phyloP scores from a whole-genome alignment of 2,329 filamentous ascomycete genomes.

The Aaosphaeria pasadenensis region DNA sequence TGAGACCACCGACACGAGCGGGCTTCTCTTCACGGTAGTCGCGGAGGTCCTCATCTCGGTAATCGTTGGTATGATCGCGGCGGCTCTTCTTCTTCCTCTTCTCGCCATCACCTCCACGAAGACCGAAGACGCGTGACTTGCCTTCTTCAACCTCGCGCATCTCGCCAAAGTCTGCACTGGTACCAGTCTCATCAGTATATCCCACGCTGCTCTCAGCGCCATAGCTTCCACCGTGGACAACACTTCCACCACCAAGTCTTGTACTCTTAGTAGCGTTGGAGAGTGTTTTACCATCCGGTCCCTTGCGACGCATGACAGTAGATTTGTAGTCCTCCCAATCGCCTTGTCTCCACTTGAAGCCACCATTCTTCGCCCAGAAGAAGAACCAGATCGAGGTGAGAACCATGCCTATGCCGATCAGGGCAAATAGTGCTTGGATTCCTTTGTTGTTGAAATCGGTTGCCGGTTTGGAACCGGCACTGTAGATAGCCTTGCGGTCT shows the following conservation, averaged over 20 bases:
- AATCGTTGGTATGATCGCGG: slow-evolving; percentile 53
- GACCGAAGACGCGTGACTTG: slow-evolving; percentile 41
- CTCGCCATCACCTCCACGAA: slow-evolving; percentile 43
- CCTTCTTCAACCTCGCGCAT: slow-evolving; percentile 40
- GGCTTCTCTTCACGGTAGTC: slow-evolving; percentile 84
- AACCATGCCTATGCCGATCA: slow-evolving; percentile 77
- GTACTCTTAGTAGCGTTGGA: slow-evolving; percentile 80
- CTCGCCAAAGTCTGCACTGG: slow-evolving; percentile 42
- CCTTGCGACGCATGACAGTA: slow-evolving; percentile 83
- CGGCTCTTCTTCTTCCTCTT: slow-evolving; percentile 54
- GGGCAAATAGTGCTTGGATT: slow-evolving; percentile 80
- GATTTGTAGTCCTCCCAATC: slow-evolving; percentile 99
- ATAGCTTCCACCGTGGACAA: slow-evolving; percentile 64
- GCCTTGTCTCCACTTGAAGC: slow-evolving; percentile 77
- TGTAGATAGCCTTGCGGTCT: slow-evolving; percentile 18
- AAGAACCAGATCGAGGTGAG: slow-evolving; percentile 89
- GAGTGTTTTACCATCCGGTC: slow-evolving; percentile 83
- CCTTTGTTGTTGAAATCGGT: slow-evolving; percentile 50
- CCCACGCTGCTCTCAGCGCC: slow-evolving; percentile 37
- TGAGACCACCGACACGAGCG: slow-evolving; percentile 84
- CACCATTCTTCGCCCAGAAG: slow-evolving; percentile 92
- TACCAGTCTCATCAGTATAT: slow-evolving; percentile 46
- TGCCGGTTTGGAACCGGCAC: slow-evolving; percentile 35
- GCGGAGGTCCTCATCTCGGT: slow-evolving; percentile 61
- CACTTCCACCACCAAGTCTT: slow-evolving; percentile 79